These are phyloP conservation scores for Venturia nashicola DNA, from an alignment of 2,329 filamentous ascomycete genomes.

Conservation along the genomic window DNA sequence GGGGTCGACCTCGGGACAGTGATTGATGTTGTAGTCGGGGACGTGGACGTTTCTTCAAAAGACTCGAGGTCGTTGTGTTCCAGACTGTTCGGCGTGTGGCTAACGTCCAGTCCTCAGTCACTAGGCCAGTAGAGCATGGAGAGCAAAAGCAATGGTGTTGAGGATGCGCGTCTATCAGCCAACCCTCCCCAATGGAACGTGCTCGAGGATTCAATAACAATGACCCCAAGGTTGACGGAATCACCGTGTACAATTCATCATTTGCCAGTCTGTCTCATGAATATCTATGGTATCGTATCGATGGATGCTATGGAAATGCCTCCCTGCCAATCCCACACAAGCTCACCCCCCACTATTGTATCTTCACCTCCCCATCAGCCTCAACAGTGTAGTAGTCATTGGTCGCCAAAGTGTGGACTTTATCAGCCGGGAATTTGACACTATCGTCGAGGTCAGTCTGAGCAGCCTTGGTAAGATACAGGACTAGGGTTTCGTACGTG, in stretches of 20 bases:
- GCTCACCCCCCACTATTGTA: conserved; percentile 42
- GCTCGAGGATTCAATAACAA: neutral
- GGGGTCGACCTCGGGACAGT: neutral
- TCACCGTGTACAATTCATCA: neutral
- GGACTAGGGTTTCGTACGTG: conserved; percentile 50
- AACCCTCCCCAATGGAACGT: neutral
- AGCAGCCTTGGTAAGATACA: neutral
- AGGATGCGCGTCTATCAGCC: too few species aligned
- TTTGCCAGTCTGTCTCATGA: neutral
- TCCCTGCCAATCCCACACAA: neutral
- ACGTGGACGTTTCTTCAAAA: neutral
- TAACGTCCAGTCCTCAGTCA: neutral
- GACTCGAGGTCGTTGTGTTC: neutral
- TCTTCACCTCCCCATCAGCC: conserved; percentile 56
- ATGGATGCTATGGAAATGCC: neutral
- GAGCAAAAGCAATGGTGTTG: too few species aligned
- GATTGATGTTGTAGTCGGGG: neutral
- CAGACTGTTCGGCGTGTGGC: neutral
- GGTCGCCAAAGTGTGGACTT: conserved; percentile 51
- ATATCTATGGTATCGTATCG: neutral
- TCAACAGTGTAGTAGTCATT: conserved; percentile 73
- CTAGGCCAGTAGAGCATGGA: too few species aligned
- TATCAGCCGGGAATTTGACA: conserved; percentile 58
- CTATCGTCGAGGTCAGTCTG: conserved; percentile 31
- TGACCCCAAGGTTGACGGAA: neutral